Evolutionary conservation across 306 rosid genomes (phyloP), one percentile per base, ranked within the genome.

Genomic region (Carpinus fangiana): DNA sequence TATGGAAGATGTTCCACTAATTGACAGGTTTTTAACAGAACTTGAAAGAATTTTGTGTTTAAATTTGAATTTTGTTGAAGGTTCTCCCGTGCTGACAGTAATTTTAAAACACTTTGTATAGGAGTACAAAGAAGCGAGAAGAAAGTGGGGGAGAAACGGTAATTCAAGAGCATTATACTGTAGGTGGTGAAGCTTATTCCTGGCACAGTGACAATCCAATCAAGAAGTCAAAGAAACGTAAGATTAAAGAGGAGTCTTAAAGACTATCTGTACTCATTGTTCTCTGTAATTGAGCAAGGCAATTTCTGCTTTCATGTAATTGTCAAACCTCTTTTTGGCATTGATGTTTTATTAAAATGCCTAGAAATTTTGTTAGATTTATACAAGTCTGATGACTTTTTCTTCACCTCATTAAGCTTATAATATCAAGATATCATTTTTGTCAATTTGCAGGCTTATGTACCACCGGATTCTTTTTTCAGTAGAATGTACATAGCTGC

Each of bases 111-210:
- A 21, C 79, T 56, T 38, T 81, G 52, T 48, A 60, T 73, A 90
- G 91, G 80, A 83, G 78, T 69, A 56, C 51, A 31, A 88, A 78
- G 90, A 88, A 86, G 84, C 80, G 52, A 55, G 84, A 84, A 83
- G 90, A 81, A 74, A 72, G 26, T 26, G 86, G 82, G 62, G 90
- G 73, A 43, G 88, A 84, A 43, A 80, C 70, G 26, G 59, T 71
- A 67, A 45, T 69, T 46, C 81, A 48, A 50, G 80, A 80, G 65
- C 74, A 81, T 57, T 83, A 73, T 57, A 76, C 60, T 82, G 23
- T 74, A 2, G 77, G 52, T 36, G 86, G 67, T 53, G 74, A 83
- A 43, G 70, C 73, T 5, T 72, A 69, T 47, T 54, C 82, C 17
- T 38, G 76, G 73, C 77, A 84, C 53, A 41, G 26, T 77, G 82